A percentile compares a stretch with the other conserved stretches of the same genome.
phyloP scores from a whole-genome alignment of 164 flowering plant species.

The Malania oleifera region DNA sequence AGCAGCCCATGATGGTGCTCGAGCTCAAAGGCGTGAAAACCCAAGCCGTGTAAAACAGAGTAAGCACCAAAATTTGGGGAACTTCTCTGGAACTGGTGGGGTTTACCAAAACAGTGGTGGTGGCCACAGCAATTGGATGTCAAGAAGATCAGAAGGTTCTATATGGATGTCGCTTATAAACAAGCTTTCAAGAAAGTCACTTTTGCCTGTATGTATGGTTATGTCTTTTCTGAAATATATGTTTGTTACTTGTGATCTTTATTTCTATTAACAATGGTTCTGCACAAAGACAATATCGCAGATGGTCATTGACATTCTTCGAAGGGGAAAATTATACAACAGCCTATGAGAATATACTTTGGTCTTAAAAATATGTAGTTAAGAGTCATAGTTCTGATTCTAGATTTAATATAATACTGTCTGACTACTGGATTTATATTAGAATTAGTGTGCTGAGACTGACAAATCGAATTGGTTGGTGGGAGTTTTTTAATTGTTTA shows the following conservation, averaged over 20 bases:
- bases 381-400: neutral
- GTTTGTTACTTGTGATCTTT: neutral
- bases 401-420: too few species aligned
- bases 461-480: neutral
- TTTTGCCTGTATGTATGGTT: constrained; percentile 68
- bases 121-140: constrained; percentile 47
- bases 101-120: constrained; percentile 38
- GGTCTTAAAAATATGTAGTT: neutral
- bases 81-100: constrained; percentile 35
- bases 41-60: constrained; percentile 50
- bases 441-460: neutral
- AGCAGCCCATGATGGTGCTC: constrained; percentile 36
- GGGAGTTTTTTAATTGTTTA: constrained; percentile 1
- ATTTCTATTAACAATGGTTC: too few species aligned
- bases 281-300: too few species aligned
- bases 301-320: too few species aligned
- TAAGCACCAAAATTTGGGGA: constrained; percentile 52
- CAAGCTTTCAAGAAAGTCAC: constrained; percentile 71
- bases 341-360: too few species aligned
- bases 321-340: too few species aligned
- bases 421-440: neutral
- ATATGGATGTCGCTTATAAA: constrained; percentile 75
- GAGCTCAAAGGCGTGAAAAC: constrained; percentile 59
- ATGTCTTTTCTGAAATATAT: neutral
- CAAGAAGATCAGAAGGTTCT: constrained; percentile 73